These are phyloP conservation scores for Lomentospora prolificans DNA, from an alignment of 2,329 filamentous ascomycete genomes.

Conservation along the genomic window DNA sequence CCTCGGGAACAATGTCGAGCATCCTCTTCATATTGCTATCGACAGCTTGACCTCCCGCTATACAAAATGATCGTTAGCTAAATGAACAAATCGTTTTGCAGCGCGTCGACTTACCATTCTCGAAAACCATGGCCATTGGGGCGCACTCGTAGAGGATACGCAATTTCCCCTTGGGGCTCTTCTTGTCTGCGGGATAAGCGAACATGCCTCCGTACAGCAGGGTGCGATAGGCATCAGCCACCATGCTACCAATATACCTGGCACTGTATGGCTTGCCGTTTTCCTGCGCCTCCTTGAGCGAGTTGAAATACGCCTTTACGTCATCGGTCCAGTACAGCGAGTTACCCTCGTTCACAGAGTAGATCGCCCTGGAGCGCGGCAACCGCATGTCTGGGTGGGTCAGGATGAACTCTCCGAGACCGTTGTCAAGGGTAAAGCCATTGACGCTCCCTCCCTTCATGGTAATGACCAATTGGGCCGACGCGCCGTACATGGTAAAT, in stretches of 20 bases:
- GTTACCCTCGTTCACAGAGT: slow-evolving; percentile 98
- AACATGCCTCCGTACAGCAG: slow-evolving; percentile 94
- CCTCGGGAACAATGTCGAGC: slow-evolving; percentile 77
- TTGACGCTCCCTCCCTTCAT: slow-evolving; percentile 91
- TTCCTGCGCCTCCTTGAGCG: slow-evolving; percentile 68
- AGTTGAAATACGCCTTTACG: slow-evolving; percentile 80
- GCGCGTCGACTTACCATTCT: slow-evolving; percentile 63
- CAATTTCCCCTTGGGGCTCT: slow-evolving; percentile 96
- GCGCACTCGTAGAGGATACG: slow-evolving; percentile 97
- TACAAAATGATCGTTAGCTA: slow-evolving; percentile 10
- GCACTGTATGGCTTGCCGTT: slow-evolving; percentile 85
- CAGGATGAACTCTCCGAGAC: slow-evolving; percentile 96
- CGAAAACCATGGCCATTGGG: slow-evolving; percentile 97
- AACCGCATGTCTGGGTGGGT: slow-evolving; percentile 92
- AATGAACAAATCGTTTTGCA: neutral
- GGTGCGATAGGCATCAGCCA: slow-evolving; percentile 94
- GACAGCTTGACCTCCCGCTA: slow-evolving; percentile 84
- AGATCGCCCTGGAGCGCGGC: slow-evolving; percentile 72
- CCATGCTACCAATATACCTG: slow-evolving; percentile 96
- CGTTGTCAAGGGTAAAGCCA: slow-evolving; percentile 95
- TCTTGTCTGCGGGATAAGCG: slow-evolving; percentile 94
- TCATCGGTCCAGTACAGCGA: slow-evolving; percentile 89
- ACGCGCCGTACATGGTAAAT: slow-evolving; percentile 99
- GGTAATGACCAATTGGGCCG: slow-evolving; percentile 90
- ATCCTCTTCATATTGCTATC: slow-evolving; percentile 87